Evolutionary conservation across 1,284 basidiomycete species (phyloP).

Genomic region (Anthracocystis setariae): DNA sequence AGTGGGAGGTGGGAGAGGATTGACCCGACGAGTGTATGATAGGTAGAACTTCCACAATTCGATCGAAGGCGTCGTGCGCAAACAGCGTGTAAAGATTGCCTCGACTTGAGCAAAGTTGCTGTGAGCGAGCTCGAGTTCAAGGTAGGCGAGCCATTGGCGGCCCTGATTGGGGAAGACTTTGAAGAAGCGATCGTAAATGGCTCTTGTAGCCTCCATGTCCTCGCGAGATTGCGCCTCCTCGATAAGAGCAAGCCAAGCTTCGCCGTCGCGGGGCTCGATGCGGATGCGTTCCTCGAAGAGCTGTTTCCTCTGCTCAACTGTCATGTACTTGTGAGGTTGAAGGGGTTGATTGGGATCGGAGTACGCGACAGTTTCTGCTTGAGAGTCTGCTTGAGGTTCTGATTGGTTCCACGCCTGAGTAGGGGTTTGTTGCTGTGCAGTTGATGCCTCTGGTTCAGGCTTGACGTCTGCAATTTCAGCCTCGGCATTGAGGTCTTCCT

Average conservation of each 20-base stretch:
- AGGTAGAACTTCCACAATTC: conserved; percentile 81
- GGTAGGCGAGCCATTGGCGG: conserved; percentile 73
- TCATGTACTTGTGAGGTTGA: conserved; percentile 37
- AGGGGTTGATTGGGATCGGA: conserved; percentile 11
- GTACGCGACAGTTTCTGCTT: background rate
- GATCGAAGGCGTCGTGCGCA: conserved; percentile 82
- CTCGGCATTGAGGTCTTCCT: background rate
- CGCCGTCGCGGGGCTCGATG: conserved; percentile 74
- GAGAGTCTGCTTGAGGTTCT: background rate
- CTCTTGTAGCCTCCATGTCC: conserved; percentile 76
- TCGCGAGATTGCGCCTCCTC: conserved; percentile 76
- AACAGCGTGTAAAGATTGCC: conserved; percentile 78
- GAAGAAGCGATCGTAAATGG: conserved; percentile 79
- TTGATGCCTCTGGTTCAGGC: background rate
- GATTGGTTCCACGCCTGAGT: no score
- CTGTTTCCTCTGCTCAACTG: conserved; percentile 38
- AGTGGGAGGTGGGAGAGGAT: conserved; percentile 60
- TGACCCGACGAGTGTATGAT: conserved; percentile 64
- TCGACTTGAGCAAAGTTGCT: conserved; percentile 73
- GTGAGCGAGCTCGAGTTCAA: conserved; percentile 78
- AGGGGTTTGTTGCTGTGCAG: conserved; percentile 4
- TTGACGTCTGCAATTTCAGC: background rate
- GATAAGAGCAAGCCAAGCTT: conserved; percentile 77
- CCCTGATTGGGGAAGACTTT: conserved; percentile 77
- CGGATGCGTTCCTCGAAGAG: conserved; percentile 64